Evolutionary conservation across 2,329 filamentous ascomycete species (phyloP).

Genomic region (Trichoderma sp.): DNA sequence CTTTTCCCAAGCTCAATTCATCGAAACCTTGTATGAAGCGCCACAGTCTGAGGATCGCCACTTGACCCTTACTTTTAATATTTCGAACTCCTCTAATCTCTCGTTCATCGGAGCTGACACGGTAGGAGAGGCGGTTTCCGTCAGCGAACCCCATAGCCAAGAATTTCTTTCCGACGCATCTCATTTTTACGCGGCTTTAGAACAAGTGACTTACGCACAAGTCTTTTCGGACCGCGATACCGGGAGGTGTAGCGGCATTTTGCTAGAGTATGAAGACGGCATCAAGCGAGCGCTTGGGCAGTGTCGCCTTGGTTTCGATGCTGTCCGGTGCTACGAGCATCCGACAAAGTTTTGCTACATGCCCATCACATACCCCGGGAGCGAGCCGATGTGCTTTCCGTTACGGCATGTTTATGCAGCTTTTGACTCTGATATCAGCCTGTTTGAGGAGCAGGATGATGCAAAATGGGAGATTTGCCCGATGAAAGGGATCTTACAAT

Average conservation of each 20-base stretch:
- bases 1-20: background rate
- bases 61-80: background rate
- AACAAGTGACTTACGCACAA: background rate
- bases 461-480: background rate
- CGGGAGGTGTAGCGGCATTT: background rate
- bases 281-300: background rate
- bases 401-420: background rate
- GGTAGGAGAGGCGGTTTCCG: background rate
- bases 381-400: no score
- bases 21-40: background rate
- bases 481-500: background rate
- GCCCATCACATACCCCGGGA: no score
- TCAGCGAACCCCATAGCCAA: no score
- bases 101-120: background rate
- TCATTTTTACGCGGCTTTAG: background rate
- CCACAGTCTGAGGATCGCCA: background rate
- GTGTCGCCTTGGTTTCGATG: background rate
- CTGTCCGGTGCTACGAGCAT: background rate
- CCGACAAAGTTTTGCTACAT: background rate
- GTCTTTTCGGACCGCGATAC: background rate
- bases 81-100: background rate
- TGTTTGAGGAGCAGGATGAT: background rate
- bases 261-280: background rate
- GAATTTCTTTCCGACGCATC: background rate
- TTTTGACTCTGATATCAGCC: background rate